A percentile compares a stretch with the other conserved stretches of the same genome.
These are phyloP conservation scores for Mycena belliarum DNA, from an alignment of 768 basidiomycete genomes.

Conservation along the genomic window DNA sequence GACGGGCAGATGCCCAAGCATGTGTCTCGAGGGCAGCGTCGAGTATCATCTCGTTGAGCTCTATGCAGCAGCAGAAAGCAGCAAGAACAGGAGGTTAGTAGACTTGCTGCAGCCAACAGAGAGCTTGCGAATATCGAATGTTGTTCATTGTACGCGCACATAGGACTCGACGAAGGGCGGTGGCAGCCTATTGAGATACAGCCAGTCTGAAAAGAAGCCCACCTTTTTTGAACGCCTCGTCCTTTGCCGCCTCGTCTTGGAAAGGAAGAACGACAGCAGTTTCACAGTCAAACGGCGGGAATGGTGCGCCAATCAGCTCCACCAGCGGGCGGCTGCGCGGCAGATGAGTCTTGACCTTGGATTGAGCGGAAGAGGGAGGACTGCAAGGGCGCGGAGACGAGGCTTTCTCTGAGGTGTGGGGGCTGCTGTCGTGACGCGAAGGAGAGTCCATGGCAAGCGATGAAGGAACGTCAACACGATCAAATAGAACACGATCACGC, in stretches of 20 bases:
- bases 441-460: constrained; percentile 7
- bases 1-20: constrained; percentile 38
- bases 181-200: neutral
- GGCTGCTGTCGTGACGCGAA: constrained; percentile 1
- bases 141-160: neutral
- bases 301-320: constrained; percentile 28
- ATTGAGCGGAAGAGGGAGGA: constrained; percentile 8
- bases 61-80: constrained; percentile 22
- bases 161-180: neutral
- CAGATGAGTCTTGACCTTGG: neutral
- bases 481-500: too few species aligned
- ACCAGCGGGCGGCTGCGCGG: constrained; percentile 1
- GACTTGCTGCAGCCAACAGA: neutral
- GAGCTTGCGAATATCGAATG: neutral
- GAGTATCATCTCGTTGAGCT: constrained; percentile 33
- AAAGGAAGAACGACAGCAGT: constrained; percentile 34
- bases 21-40: constrained; percentile 36
- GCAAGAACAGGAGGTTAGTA: constrained; percentile 6
- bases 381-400: constrained; percentile 9
- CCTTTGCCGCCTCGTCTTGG: constrained; percentile 34
- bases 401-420: neutral
- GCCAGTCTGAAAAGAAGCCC: constrained; percentile 23
- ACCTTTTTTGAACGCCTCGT: constrained; percentile 32
- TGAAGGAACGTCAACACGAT: neutral
- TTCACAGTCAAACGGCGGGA: constrained; percentile 32